Evolutionary conservation across 164 flowering plant species (phyloP), one percentile per base, ranked within the genome.

Genomic region (Chimonanthus praecox): DNA sequence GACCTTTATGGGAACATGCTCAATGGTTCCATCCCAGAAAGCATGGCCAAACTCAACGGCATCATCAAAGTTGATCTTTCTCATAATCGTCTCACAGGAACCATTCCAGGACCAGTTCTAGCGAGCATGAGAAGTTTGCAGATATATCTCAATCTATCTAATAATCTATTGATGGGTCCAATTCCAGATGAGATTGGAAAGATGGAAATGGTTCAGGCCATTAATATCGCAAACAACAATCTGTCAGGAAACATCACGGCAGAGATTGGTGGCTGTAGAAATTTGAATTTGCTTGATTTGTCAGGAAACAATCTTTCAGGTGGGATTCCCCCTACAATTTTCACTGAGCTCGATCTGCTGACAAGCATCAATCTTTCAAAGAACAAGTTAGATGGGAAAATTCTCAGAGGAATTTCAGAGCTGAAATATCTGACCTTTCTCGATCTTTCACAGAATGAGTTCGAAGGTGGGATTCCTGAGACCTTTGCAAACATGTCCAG

Each of bases 211-310:
- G 87, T 87, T 46, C 92, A 91, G 73, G 84, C 70, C 58, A 84
- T 94, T 63, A 97, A 94, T 75, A 21, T 94, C 69, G 91, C 98
- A 33, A 83, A 85, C 78, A 94, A 91, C 60, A 83, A 87, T 72
- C 75, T 93, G 3, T 84, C 94, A 7, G 92, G 95, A 45, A 77
- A 74, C 71, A 82, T 93, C 79, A 92, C 97, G 7, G 33, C 18
- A 15, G 47, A 84, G 44, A 80, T 93, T 21, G 64, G 15, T 67
- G 84, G 84, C 60, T 93, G 98, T 82, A 78, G 76, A 75, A 87
- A 86, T 73, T 72, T 93, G 81, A 70, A 80, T 68, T 71, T 61
- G 20, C 87, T 93, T 51, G 89, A 93, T 80, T 74, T 93, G 66
- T 93, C 98, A 1, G 80, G 80, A 44, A 93, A 93, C 70, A 67